Evolutionary conservation across 345 rosid genomes (phyloP).

Genomic region (Syzygium jambos): DNA sequence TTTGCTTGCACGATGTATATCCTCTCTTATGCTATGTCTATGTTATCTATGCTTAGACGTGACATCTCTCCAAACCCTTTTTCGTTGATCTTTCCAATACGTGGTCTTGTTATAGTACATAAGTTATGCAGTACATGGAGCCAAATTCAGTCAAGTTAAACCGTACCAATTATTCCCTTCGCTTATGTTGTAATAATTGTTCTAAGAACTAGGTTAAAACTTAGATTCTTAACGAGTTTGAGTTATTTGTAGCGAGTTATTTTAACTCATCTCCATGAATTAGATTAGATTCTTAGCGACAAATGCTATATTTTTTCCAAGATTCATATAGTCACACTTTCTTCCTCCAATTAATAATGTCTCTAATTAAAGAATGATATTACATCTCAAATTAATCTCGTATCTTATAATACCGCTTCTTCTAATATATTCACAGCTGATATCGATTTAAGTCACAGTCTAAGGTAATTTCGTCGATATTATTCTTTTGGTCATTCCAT

Average conservation of each 20-base stretch:
- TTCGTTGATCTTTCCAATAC: background rate
- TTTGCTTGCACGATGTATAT: background rate
- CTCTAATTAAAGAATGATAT: background rate
- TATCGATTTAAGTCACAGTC: background rate
- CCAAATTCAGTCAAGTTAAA: background rate
- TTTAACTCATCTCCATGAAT: background rate
- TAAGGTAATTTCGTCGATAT: background rate
- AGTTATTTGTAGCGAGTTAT: background rate
- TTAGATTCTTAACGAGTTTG: background rate
- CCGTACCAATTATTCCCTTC: background rate
- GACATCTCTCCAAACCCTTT: background rate
- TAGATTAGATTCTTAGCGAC: background rate
- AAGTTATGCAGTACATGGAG: background rate
- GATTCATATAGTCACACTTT: background rate
- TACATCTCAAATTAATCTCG: background rate
- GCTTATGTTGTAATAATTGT: background rate
- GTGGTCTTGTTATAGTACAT: background rate
- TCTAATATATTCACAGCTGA: fast-evolving
- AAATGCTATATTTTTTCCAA: background rate
- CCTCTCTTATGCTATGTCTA: background rate
- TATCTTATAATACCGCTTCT: background rate
- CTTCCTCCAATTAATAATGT: background rate
- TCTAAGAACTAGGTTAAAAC: background rate
- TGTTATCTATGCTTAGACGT: background rate
- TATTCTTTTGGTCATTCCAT: background rate